Evolutionary conservation across 352 stramenopile species (phyloP).

Genomic region (Phytophthora sp.): DNA sequence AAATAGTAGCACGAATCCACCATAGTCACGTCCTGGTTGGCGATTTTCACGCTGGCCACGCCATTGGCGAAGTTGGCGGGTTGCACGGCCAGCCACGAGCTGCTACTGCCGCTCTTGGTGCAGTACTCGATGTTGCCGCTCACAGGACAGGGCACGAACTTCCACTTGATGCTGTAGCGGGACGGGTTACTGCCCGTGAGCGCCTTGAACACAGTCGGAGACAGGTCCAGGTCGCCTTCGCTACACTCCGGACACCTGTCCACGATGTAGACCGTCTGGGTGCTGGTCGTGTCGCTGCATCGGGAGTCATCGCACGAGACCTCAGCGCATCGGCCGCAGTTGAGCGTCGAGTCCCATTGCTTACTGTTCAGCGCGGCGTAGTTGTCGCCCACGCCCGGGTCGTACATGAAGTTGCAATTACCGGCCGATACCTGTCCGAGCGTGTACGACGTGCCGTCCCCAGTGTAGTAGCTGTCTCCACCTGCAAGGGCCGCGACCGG

Average conservation of each 20-base stretch:
- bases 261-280: slow-evolving; percentile 58
- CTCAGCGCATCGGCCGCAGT: slow-evolving; percentile 70
- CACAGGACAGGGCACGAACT: slow-evolving; percentile 53
- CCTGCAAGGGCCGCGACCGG: slow-evolving; percentile 21
- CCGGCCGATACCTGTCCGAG: slow-evolving; percentile 43
- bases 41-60: slow-evolving; percentile 43
- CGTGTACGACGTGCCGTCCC: slow-evolving; percentile 54
- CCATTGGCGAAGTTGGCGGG: slow-evolving; percentile 41
- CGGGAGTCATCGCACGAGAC: slow-evolving; percentile 57
- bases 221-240: slow-evolving; percentile 56
- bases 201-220: slow-evolving; percentile 43
- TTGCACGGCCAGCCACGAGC: slow-evolving; percentile 51
- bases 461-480: slow-evolving; percentile 42
- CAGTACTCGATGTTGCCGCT: slow-evolving; percentile 52
- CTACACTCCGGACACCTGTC: slow-evolving; percentile 70
- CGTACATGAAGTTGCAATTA: slow-evolving; percentile 73
- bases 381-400: slow-evolving; percentile 43
- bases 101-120: slow-evolving; percentile 44
- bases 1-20: slow-evolving; percentile 68
- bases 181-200: slow-evolving; percentile 45
- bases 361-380: slow-evolving; percentile 66
- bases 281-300: slow-evolving; percentile 45
- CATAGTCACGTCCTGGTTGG: slow-evolving; percentile 56
- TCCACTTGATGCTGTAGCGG: slow-evolving; percentile 51
- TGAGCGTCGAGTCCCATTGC: slow-evolving; percentile 58